phyloP scores from a whole-genome alignment of 768 basidiomycete genomes.

The Macrolepiota fuliginosa region DNA sequence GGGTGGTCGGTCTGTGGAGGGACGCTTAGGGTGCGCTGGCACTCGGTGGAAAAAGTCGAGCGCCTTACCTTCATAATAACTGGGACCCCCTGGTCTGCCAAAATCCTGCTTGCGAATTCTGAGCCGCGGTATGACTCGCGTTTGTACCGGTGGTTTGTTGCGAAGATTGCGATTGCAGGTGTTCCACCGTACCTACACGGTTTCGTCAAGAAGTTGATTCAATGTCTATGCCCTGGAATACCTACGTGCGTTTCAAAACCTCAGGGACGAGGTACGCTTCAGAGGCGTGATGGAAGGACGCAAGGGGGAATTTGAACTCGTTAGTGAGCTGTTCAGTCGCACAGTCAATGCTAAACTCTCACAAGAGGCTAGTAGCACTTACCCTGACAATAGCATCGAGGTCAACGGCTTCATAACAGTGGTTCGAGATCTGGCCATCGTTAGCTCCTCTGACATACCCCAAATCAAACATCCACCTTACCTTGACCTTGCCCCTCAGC shows the following conservation, averaged over 20 bases:
- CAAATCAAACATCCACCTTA: slow-evolving; percentile 18
- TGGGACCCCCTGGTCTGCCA: slow-evolving; percentile 68
- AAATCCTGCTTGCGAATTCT: slow-evolving; percentile 71
- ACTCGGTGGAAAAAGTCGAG: not conserved
- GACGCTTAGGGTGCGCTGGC: not conserved
- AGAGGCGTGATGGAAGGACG: slow-evolving; percentile 85
- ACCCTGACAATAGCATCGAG: slow-evolving; percentile 68
- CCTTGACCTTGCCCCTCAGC: slow-evolving; percentile 84
- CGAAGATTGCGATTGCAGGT: slow-evolving; percentile 79
- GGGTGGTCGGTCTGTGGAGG: slow-evolving; percentile 54
- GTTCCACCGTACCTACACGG: slow-evolving; percentile 42
- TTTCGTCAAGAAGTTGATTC: not conserved
- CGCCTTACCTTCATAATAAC: slow-evolving; percentile 74
- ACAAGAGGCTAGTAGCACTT: slow-evolving; percentile 22
- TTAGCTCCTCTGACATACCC: not conserved
- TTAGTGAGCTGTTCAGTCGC: slow-evolving; percentile 61
- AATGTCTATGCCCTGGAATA: slow-evolving; percentile 9
- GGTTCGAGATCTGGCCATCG: slow-evolving; percentile 49
- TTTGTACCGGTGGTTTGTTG: slow-evolving; percentile 68
- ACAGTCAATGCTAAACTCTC: not conserved
- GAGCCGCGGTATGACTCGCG: slow-evolving; percentile 69
- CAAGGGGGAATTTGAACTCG: slow-evolving; percentile 84
- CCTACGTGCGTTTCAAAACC: slow-evolving; percentile 72
- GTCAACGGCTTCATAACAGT: slow-evolving; percentile 76
- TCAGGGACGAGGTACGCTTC: slow-evolving; percentile 90